These are phyloP conservation scores for Coprinopsis cinerea DNA, from an alignment of 768 basidiomycete genomes.

Conservation along the genomic window DNA sequence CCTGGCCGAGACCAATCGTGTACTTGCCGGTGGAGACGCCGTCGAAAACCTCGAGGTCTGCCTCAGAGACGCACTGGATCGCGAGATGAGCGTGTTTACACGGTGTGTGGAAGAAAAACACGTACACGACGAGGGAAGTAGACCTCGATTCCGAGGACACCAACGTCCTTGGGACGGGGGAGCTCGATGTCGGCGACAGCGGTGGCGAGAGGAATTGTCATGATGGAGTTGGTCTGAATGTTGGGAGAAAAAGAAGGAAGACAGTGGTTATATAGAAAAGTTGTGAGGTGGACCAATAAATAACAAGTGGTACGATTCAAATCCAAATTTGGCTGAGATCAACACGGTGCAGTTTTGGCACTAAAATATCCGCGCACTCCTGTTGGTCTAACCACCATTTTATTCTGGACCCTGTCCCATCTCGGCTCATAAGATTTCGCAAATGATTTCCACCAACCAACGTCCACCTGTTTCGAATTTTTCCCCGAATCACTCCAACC, in stretches of 20 bases:
- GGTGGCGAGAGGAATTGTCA: constrained; percentile 36
- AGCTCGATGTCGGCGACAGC: constrained; percentile 30
- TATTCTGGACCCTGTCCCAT: not conserved
- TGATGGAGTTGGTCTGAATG: constrained; percentile 18
- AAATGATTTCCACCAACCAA: not conserved
- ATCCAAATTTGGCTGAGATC: constrained; percentile 2
- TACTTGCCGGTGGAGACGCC: constrained; percentile 95
- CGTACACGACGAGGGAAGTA: constrained; percentile 91
- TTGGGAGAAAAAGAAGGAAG: constrained; percentile 11
- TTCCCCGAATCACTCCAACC: not conserved
- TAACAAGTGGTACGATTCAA: constrained; percentile 40
- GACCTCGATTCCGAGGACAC: constrained; percentile 88
- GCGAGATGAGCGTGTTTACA: constrained; percentile 8
- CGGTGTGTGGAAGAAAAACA: constrained; percentile 13
- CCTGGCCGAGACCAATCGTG: constrained; percentile 96
- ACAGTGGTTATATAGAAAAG: constrained; percentile 30
- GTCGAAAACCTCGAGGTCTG: constrained; percentile 90
- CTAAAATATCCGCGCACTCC: not conserved
- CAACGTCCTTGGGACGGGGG: constrained; percentile 85
- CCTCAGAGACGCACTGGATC: constrained; percentile 86
- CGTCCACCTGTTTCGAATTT: too few species aligned
- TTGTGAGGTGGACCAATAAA: constrained; percentile 30
- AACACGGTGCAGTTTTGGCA: not conserved
- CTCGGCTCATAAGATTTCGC: not conserved
- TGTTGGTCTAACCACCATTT: not conserved